Conservation (phyloP, 2,329 filamentous ascomycete genomes). For the Aureobasidium sp. region DNA sequence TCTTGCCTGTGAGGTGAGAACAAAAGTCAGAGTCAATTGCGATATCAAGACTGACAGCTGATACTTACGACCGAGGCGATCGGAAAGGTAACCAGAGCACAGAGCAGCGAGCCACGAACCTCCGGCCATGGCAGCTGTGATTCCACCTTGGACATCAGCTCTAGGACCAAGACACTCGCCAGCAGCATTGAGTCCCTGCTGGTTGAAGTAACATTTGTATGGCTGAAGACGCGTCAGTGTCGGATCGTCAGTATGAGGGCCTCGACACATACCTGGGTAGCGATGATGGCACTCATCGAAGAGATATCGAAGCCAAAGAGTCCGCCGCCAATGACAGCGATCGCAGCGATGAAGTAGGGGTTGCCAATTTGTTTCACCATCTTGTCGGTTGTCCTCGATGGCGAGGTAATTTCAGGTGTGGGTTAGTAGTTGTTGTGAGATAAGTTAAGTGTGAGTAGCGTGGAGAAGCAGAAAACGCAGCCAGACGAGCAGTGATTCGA, state of each 20-base stretch:
- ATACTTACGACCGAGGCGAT: constrained; percentile 44
- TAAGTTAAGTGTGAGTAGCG: neutral
- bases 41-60: constrained; percentile 31
- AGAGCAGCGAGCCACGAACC: constrained; percentile 61
- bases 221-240: neutral
- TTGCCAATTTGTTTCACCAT: constrained; percentile 39
- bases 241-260: too few species aligned
- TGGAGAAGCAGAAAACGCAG: neutral
- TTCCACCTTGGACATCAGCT: constrained; percentile 53
- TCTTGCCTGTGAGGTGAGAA: neutral
- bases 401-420: neutral
- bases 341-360: constrained; percentile 49
- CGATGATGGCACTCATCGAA: constrained; percentile 58
- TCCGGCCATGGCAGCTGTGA: constrained; percentile 62
- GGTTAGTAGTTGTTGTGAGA: neutral
- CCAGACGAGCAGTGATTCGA: neutral
- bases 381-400: neutral
- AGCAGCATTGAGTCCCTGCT: constrained; percentile 23
- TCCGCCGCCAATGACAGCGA: constrained; percentile 54
- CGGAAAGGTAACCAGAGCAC: constrained; percentile 50
- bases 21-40: neutral
- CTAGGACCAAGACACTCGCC: constrained; percentile 44
- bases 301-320: constrained; percentile 74
- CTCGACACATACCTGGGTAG: constrained; percentile 54
- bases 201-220: constrained; percentile 8